Percentiles rank a stretch among this genome's conserved stretches.
Evolutionary conservation across 345 rosid genomes (phyloP).

Genomic region (Geranium brycei): DNA sequence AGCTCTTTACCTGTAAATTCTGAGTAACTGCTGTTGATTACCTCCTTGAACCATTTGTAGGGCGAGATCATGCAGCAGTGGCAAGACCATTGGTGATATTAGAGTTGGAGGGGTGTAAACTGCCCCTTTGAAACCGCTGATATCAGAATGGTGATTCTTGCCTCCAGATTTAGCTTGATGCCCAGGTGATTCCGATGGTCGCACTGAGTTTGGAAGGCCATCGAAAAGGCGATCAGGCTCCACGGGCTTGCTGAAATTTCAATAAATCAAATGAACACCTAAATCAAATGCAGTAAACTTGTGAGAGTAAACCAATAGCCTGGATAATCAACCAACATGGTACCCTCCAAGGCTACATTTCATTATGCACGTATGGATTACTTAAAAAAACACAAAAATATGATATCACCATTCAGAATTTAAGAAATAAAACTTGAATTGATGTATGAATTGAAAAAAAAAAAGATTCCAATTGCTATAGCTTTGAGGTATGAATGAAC

Average conservation of each 20-base stretch:
- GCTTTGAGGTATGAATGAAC: not conserved
- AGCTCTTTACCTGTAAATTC: constrained; percentile 45
- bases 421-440: no score
- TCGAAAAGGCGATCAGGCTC: constrained; percentile 94
- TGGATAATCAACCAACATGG: not conserved
- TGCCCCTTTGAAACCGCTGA: constrained; percentile 37
- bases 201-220: constrained; percentile 83
- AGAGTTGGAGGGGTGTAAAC: constrained; percentile 66
- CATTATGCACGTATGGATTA: no score
- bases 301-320: not conserved
- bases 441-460: no score
- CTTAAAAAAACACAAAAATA: no score
- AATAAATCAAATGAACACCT: no score
- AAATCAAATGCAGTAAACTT: no score
- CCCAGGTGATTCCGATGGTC: constrained; percentile 61
- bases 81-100: constrained; percentile 73
- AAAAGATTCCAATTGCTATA: not conserved
- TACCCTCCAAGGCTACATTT: no score
- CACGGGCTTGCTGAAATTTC: constrained; percentile 62
- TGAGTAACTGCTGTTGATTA: constrained; percentile 59
- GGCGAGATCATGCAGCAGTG: constrained; percentile 83
- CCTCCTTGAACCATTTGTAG: constrained; percentile 92
- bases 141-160: constrained; percentile 22
- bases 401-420: no score
- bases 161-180: constrained; percentile 32